Percentiles rank a stretch among this genome's conserved stretches.
Evolutionary conservation across 2,329 filamentous ascomycete species (phyloP).

Genomic region (Neofusicoccum umdonicola): DNA sequence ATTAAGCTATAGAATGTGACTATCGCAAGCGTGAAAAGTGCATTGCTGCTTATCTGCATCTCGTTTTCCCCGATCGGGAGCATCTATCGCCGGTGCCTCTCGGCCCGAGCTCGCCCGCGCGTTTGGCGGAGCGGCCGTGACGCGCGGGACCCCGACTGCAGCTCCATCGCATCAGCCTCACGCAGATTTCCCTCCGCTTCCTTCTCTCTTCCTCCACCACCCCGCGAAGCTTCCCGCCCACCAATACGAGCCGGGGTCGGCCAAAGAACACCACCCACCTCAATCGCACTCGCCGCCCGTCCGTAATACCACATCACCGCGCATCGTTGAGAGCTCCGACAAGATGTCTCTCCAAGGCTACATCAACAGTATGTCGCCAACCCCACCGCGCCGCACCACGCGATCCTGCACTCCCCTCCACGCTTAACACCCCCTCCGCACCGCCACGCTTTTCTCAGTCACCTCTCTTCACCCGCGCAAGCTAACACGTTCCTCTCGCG

Average conservation of each 20-base stretch:
- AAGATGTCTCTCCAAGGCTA: slow-evolving; percentile 54
- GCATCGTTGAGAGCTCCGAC: neutral
- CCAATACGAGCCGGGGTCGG: neutral
- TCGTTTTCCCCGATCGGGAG: neutral
- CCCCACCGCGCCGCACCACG: neutral
- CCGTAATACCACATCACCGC: neutral
- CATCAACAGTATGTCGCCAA: slow-evolving; percentile 50
- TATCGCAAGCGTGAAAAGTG: too few species aligned
- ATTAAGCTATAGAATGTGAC: too few species aligned
- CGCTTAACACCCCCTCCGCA: too few species aligned
- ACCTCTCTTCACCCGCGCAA: neutral
- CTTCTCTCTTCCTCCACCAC: neutral
- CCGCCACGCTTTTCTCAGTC: too few species aligned
- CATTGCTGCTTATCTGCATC: too few species aligned
- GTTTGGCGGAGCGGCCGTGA: neutral
- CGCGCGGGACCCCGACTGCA: slow-evolving; percentile 1
- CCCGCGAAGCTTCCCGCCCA: slow-evolving; percentile 7
- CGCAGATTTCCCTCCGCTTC: neutral
- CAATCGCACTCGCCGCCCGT: neutral
- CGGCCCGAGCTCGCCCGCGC: slow-evolving; percentile 11
- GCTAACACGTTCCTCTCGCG: neutral
- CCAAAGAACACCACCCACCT: neutral
- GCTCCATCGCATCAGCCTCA: slow-evolving; percentile 6
- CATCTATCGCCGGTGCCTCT: neutral
- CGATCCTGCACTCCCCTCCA: neutral